Evolutionary conservation across 495 filamentous ascomycete genomes (phyloP).

Genomic region (Daldinia caldariorum): DNA sequence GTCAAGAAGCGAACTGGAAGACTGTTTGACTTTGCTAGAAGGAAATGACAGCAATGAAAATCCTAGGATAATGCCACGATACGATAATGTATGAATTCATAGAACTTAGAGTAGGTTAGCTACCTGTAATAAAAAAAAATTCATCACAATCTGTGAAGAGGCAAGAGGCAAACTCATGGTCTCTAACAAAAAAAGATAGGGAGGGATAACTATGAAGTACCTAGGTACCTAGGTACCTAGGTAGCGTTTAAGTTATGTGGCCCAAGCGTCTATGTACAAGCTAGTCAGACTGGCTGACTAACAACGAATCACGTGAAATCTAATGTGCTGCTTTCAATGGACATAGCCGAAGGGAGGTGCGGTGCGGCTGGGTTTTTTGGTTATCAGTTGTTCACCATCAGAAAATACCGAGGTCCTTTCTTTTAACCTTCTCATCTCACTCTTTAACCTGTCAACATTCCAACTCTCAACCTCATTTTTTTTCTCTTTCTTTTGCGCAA

Average conservation of each 20-base stretch:
- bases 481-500: constrained; percentile 18
- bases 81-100: neutral
- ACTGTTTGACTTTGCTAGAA: constrained; percentile 8
- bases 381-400: neutral
- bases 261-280: too few relatives aligned
- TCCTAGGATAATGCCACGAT: neutral
- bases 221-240: too few relatives aligned
- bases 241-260: neutral
- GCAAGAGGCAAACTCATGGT: neutral
- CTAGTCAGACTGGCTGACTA: too few relatives aligned
- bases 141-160: too few relatives aligned
- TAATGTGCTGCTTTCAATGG: neutral
- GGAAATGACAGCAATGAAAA: neutral
- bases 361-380: neutral
- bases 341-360: neutral
- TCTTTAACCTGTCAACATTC: neutral
- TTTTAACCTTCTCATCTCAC: neutral
- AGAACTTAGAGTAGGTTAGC: neutral
- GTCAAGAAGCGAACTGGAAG: constrained; percentile 23
- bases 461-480: constrained; percentile 13
- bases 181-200: too few relatives aligned
- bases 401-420: constrained; percentile 4
- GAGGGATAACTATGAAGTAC: too few relatives aligned
- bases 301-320: neutral
- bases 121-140: too few relatives aligned